These are phyloP conservation scores for Saccharomycopsis lassenensis DNA, from an alignment of 805 yeast genomes.

Conservation along the genomic window DNA sequence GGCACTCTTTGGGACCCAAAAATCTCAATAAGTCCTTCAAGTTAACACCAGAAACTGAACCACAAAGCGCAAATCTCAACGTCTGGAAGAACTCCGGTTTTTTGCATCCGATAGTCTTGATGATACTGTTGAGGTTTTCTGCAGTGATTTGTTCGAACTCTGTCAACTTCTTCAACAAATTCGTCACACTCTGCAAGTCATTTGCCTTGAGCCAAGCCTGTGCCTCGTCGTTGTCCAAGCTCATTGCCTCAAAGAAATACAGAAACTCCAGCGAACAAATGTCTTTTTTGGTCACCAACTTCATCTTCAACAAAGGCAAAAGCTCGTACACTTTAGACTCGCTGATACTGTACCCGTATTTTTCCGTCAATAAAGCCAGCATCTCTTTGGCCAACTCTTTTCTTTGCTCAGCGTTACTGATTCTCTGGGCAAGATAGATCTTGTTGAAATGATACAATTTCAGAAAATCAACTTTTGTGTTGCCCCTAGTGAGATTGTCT, in stretches of 20 bases:
- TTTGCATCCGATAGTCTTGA: constrained; percentile 7
- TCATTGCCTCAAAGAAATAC: constrained; percentile 19
- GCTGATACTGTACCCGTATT: constrained; percentile 22
- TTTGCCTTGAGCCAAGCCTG: background rate
- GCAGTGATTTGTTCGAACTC: background rate
- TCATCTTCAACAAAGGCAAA: background rate
- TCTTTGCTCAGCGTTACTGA: constrained; percentile 28
- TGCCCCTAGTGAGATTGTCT: constrained; percentile 78
- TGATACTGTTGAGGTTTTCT: background rate
- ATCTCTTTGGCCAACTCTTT: constrained; percentile 18
- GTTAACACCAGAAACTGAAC: constrained; percentile 58
- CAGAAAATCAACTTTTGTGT: constrained; percentile 77
- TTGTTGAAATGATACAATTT: constrained; percentile 75
- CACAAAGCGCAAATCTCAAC: constrained; percentile 59
- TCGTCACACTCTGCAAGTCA: background rate
- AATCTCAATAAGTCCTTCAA: constrained; percentile 46
- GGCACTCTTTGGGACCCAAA: constrained; percentile 37
- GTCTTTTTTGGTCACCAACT: no score
- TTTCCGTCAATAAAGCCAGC: constrained; percentile 23
- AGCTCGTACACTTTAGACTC: background rate
- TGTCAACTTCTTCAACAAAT: background rate
- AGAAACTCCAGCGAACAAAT: no score
- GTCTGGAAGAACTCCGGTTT: constrained; percentile 42
- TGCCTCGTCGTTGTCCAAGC: constrained; percentile 25
- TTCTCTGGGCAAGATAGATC: constrained; percentile 39